Conservation (phyloP, 1,284 basidiomycete species). For the Pterulicium gracile region DNA sequence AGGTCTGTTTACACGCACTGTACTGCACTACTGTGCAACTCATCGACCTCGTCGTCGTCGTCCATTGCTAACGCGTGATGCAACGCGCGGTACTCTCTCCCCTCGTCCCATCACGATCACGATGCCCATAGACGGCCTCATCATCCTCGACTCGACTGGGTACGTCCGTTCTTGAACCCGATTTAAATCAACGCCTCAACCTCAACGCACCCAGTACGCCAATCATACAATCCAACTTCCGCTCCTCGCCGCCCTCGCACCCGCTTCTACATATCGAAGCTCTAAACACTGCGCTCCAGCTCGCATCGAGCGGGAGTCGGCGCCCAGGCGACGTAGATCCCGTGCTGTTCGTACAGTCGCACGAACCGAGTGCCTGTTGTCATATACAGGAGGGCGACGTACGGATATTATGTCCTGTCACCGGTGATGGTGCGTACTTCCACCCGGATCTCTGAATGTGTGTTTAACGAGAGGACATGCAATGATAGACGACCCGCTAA, state of each 20-base stretch:
- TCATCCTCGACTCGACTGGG: constrained; percentile 78
- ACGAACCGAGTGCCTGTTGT: constrained; percentile 61
- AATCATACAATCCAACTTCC: constrained; percentile 88
- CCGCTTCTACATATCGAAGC: constrained; percentile 83
- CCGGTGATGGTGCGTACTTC: constrained; percentile 55
- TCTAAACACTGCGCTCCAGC: constrained; percentile 50
- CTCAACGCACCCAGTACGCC: constrained; percentile 60
- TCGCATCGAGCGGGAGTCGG: constrained; percentile 13
- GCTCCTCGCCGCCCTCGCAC: constrained; percentile 67
- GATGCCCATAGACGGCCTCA: constrained; percentile 86
- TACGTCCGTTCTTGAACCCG: constrained; percentile 24
- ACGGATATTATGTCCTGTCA: constrained; percentile 72
- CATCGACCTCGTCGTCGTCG: too few species aligned
- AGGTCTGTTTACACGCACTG: too few species aligned
- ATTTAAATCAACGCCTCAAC: constrained; percentile 9
- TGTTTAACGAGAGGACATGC: constrained; percentile 8
- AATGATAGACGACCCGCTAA: constrained; percentile 74
- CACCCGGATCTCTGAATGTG: neutral
- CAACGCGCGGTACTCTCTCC: too few species aligned
- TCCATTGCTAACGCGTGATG: too few species aligned
- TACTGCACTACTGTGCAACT: too few species aligned
- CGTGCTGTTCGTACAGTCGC: constrained; percentile 47
- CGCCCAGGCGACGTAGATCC: constrained; percentile 56
- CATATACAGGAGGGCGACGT: constrained; percentile 73
- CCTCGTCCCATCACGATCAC: too few species aligned